These are phyloP conservation scores for Crataegus laevigata DNA, from an alignment of 306 rosid species.

Conservation along the genomic window DNA sequence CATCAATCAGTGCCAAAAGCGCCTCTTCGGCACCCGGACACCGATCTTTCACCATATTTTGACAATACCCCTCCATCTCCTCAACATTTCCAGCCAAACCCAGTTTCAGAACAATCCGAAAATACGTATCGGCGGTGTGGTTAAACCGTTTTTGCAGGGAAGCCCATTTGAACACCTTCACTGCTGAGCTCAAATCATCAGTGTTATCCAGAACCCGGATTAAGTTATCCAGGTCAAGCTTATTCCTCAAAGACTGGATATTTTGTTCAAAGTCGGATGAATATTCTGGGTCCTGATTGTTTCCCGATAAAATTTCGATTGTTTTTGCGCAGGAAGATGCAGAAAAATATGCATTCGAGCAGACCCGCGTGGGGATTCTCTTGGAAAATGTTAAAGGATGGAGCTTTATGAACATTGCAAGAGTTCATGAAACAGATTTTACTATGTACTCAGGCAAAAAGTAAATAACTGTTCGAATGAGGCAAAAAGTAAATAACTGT, in stretches of 20 bases:
- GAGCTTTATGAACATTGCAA: slow-evolving; percentile 60
- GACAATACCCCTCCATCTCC: slow-evolving; percentile 56
- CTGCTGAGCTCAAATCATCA: slow-evolving; percentile 49
- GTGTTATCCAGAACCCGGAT: slow-evolving; percentile 48
- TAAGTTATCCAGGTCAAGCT: slow-evolving; percentile 52
- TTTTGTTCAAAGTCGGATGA: slow-evolving; percentile 42
- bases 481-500: neutral
- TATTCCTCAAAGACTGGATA: slow-evolving; percentile 38
- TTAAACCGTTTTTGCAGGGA: slow-evolving; percentile 54
- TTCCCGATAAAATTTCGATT: slow-evolving; percentile 37
- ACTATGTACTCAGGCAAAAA: neutral
- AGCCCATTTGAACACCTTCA: slow-evolving; percentile 74
- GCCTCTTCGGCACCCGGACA: slow-evolving; percentile 56
- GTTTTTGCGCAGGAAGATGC: slow-evolving; percentile 33
- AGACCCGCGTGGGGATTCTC: slow-evolving; percentile 49
- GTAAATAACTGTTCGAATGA: no score
- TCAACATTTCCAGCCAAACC: slow-evolving; percentile 62
- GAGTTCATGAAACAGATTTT: slow-evolving; percentile 10
- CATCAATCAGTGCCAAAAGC: slow-evolving; percentile 37
- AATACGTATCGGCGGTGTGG: slow-evolving; percentile 54
- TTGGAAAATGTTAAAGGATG: slow-evolving; percentile 34
- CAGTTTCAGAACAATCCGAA: slow-evolving; percentile 48
- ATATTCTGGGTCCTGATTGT: slow-evolving; percentile 22
- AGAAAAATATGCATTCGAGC: slow-evolving; percentile 30
- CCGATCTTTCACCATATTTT: slow-evolving; percentile 47